Conservation (phyloP, 768 basidiomycete species). For the Pholiota molesta region DNA sequence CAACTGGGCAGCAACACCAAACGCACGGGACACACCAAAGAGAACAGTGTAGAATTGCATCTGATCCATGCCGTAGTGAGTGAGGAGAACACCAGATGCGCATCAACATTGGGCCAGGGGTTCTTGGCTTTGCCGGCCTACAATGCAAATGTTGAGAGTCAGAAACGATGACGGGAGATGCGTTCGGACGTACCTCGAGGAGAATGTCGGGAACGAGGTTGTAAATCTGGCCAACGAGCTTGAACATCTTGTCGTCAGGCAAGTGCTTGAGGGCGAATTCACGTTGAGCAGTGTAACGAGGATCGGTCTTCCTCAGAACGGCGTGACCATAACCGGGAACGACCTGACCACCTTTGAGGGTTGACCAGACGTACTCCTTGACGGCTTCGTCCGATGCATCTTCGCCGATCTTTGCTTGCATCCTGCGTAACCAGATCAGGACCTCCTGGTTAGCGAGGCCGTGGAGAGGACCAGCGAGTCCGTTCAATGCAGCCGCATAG, state of each 20-base stretch:
- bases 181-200: slow-evolving; percentile 63
- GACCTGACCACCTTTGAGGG: slow-evolving; percentile 91
- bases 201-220: slow-evolving; percentile 89
- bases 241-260: slow-evolving; percentile 89
- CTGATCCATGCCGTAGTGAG: slow-evolving; percentile 83
- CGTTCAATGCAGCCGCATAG: slow-evolving; percentile 90
- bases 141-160: slow-evolving; percentile 5
- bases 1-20: slow-evolving; percentile 86
- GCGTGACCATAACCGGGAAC: slow-evolving; percentile 93
- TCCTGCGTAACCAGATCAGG: slow-evolving; percentile 90
- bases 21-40: slow-evolving; percentile 95
- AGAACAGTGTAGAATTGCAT: slow-evolving; percentile 98
- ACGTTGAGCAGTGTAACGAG: slow-evolving; percentile 88
- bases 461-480: slow-evolving; percentile 96
- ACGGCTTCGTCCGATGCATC: slow-evolving; percentile 85
- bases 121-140: slow-evolving; percentile 92
- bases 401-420: slow-evolving; percentile 89
- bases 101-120: slow-evolving; percentile 97
- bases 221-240: slow-evolving; percentile 89
- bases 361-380: slow-evolving; percentile 93
- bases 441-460: slow-evolving; percentile 99
- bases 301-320: slow-evolving; percentile 89
- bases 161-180: background rate
- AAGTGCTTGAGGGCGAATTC: slow-evolving; percentile 88
- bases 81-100: slow-evolving; percentile 91